phyloP scores from a whole-genome alignment of 2,329 filamentous ascomycete species.

The Xylaria multiplex region DNA sequence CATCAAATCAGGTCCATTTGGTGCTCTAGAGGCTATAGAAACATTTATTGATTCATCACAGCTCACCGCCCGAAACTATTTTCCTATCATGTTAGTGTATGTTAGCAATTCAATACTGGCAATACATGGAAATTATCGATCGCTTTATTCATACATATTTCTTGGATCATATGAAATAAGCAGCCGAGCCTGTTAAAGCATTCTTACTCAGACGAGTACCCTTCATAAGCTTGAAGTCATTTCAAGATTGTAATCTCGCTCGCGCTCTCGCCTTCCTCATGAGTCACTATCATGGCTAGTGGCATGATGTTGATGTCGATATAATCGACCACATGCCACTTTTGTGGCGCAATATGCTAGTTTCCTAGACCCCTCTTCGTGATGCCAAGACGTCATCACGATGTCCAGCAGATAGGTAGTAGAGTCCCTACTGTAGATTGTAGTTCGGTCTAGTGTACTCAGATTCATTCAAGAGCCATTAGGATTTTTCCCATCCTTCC shows the following conservation, averaged over 20 bases:
- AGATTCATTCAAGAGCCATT: background rate
- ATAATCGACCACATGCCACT: conserved; percentile 14
- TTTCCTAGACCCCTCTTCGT: conserved; percentile 3
- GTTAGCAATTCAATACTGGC: background rate
- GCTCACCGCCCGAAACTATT: conserved; percentile 1
- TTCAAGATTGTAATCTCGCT: background rate
- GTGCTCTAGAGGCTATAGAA: background rate
- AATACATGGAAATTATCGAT: background rate
- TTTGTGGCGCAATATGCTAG: conserved; percentile 17
- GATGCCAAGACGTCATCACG: conserved; percentile 23
- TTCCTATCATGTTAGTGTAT: background rate
- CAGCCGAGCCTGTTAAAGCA: background rate
- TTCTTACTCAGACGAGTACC: conserved; percentile 2
- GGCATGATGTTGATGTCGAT: conserved; percentile 8
- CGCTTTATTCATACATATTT: background rate
- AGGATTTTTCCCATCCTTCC: background rate
- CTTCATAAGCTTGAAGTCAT: background rate
- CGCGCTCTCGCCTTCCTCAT: background rate
- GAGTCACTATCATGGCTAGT: background rate
- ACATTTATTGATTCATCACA: background rate
- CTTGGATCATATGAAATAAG: conserved; percentile 4
- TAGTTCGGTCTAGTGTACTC: background rate
- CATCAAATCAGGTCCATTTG: conserved; percentile 7
- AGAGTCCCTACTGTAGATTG: background rate
- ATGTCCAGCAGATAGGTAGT: conserved; percentile 4